Evolutionary conservation across 1,139 yeast genomes (phyloP).

Genomic region (Geotrichum aggregatum): DNA sequence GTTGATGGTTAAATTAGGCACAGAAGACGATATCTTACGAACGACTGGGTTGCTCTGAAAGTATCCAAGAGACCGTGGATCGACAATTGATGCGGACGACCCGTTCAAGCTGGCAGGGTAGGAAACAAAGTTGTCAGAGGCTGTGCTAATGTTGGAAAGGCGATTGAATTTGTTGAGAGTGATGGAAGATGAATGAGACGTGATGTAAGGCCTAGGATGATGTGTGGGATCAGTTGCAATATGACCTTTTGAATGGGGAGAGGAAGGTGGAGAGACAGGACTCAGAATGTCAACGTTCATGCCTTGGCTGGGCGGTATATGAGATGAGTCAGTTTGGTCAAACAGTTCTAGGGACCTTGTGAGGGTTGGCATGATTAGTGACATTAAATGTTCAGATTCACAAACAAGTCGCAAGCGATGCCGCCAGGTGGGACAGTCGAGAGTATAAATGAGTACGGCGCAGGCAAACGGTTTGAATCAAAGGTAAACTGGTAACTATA

Average conservation of each 20-base stretch:
- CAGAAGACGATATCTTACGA: conserved; percentile 14
- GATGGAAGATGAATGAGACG: neutral
- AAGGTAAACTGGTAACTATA: neutral
- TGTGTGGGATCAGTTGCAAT: neutral
- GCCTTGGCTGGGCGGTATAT: neutral
- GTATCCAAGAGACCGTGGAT: conserved; percentile 17
- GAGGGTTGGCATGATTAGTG: neutral
- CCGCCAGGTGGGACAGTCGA: neutral
- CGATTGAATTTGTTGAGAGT: neutral
- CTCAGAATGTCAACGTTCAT: neutral
- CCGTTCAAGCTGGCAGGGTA: conserved; percentile 1
- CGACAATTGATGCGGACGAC: conserved; percentile 5
- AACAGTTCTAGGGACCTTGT: neutral
- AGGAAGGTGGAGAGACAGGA: conserved; percentile 2
- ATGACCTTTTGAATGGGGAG: neutral
- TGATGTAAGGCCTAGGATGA: neutral
- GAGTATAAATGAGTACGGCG: neutral
- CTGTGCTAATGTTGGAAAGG: conserved; percentile 1
- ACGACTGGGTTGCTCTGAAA: conserved; percentile 16
- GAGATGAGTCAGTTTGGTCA: neutral
- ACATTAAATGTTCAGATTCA: neutral
- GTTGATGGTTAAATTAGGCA: conserved; percentile 15
- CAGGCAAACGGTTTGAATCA: conserved; percentile 4
- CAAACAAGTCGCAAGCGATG: neutral
- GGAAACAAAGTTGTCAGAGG: neutral